Evolutionary conservation across 2,329 filamentous ascomycete species (phyloP).

Genomic region (Colletotrichum sp.): DNA sequence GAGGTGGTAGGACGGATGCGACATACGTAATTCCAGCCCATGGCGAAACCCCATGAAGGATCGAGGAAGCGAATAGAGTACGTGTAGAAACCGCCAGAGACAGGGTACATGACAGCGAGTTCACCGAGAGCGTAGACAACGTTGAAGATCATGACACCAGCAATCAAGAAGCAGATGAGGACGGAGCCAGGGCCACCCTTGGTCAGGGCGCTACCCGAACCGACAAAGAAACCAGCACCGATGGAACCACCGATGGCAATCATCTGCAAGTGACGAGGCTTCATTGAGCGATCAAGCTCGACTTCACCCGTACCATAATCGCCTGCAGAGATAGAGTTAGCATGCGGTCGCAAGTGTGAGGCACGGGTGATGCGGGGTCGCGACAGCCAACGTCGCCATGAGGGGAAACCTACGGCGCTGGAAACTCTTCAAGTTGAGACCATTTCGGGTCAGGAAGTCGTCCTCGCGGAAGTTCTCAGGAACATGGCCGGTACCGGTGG

Average conservation of each 20-base stretch:
- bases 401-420: conserved; percentile 31
- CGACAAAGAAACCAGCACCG: conserved; percentile 68
- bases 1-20: too few relatives aligned
- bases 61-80: conserved; percentile 67
- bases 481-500: conserved; percentile 3
- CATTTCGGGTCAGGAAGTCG: conserved; percentile 40
- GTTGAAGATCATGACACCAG: conserved; percentile 67
- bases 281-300: conserved; percentile 53
- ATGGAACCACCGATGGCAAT: conserved; percentile 67
- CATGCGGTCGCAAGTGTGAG: not conserved
- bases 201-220: conserved; percentile 58
- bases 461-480: conserved; percentile 29
- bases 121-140: conserved; percentile 66
- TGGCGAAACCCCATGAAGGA: conserved; percentile 63
- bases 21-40: conserved; percentile 52
- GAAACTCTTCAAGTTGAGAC: conserved; percentile 43
- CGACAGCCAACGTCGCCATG: not conserved
- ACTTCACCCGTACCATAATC: conserved; percentile 17
- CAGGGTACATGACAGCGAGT: conserved; percentile 64
- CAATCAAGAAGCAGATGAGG: conserved; percentile 57
- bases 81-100: conserved; percentile 68
- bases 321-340: not conserved
- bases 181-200: conserved; percentile 52
- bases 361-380: not conserved
- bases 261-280: conserved; percentile 65